These are phyloP conservation scores for Prunus persica DNA, from an alignment of 306 rosid genomes.

Conservation along the genomic window DNA sequence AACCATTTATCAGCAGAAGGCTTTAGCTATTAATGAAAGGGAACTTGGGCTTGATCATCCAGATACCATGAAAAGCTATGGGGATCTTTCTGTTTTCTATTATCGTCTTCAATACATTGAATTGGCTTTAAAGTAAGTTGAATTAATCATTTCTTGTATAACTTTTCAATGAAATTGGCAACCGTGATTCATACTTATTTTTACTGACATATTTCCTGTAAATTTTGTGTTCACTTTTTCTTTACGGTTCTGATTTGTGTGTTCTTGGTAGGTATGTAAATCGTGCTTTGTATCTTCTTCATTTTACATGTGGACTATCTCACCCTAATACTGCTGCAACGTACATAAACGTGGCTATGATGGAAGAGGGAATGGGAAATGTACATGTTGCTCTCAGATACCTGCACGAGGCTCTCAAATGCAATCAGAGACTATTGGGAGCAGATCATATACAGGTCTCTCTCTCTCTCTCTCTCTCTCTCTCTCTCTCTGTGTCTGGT, in stretches of 20 bases:
- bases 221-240: background rate
- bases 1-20: slow-evolving; percentile 93
- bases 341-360: slow-evolving; percentile 95
- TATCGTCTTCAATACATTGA: slow-evolving; percentile 95
- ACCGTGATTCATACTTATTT: background rate
- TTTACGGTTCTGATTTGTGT: slow-evolving; percentile 20
- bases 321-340: slow-evolving; percentile 99
- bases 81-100: slow-evolving; percentile 95
- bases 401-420: slow-evolving; percentile 95
- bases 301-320: slow-evolving; percentile 88
- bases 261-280: slow-evolving; percentile 69
- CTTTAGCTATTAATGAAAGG: slow-evolving; percentile 87
- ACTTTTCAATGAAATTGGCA: background rate
- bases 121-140: slow-evolving; percentile 87
- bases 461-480: slow-evolving; percentile 15
- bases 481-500: slow-evolving; percentile 7
- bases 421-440: slow-evolving; percentile 91
- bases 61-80: slow-evolving; percentile 98
- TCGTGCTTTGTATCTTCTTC: slow-evolving; percentile 93
- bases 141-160: slow-evolving; percentile 8
- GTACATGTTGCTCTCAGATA: slow-evolving; percentile 95
- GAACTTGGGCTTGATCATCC: slow-evolving; percentile 99
- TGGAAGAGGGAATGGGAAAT: slow-evolving; percentile 99
- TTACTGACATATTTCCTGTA: background rate
- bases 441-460: slow-evolving; percentile 93